Evolutionary conservation across 2,329 filamentous ascomycete genomes (phyloP).

Genomic region (Phialophora macrospora): DNA sequence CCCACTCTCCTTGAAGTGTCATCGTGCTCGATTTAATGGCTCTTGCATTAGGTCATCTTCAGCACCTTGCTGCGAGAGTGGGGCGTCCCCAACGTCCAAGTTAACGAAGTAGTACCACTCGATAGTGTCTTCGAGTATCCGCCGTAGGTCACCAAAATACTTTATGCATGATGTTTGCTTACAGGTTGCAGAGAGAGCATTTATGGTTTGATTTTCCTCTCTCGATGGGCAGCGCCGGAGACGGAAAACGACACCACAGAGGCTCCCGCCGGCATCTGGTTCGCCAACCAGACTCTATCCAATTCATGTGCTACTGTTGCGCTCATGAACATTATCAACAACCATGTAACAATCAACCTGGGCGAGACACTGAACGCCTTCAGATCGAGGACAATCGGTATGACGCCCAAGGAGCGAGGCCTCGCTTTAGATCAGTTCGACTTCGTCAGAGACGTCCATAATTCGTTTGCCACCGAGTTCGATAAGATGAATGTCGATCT

Average conservation of each 20-base stretch:
- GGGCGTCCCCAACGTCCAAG: constrained; percentile 72
- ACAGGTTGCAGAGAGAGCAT: constrained; percentile 66
- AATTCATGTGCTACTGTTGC: constrained; percentile 94
- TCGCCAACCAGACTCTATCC: constrained; percentile 85
- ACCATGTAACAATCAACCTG: constrained; percentile 68
- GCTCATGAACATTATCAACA: constrained; percentile 91
- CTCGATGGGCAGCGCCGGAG: constrained; percentile 69
- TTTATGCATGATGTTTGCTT: constrained; percentile 30
- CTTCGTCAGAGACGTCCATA: constrained; percentile 81
- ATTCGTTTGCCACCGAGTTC: constrained; percentile 74
- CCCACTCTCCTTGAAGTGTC: neutral
- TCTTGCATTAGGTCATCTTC: constrained; percentile 70
- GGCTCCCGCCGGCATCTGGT: constrained; percentile 77
- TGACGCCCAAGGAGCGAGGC: constrained; percentile 75
- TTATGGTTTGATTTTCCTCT: constrained; percentile 87
- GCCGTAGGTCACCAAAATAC: constrained; percentile 53
- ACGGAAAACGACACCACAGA: constrained; percentile 56
- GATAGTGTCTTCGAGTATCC: constrained; percentile 53
- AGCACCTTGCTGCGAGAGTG: constrained; percentile 81
- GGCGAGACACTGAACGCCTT: constrained; percentile 74
- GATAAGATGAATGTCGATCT: constrained; percentile 39
- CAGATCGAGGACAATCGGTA: constrained; percentile 69
- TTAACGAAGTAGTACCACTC: constrained; percentile 76
- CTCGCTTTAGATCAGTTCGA: constrained; percentile 73
- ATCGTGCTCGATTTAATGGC: neutral